Percentiles rank a stretch among this genome's conserved stretches.
phyloP scores from a whole-genome alignment of 2,329 filamentous ascomycete species.

The Scedosporium dehoogii region DNA sequence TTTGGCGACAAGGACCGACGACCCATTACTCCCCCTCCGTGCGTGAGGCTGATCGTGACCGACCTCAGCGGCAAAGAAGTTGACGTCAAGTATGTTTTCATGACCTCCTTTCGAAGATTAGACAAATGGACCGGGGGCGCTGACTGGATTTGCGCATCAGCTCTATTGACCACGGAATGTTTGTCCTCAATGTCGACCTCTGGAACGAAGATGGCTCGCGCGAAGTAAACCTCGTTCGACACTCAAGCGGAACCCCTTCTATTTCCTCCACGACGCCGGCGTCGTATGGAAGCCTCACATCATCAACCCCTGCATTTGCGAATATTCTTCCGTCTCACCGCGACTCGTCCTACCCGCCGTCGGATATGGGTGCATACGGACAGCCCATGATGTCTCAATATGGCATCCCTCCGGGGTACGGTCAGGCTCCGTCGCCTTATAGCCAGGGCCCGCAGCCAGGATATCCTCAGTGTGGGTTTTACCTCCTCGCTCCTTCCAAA shows the following conservation, averaged over 20 bases:
- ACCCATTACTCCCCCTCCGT: constrained; percentile 91
- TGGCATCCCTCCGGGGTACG: constrained; percentile 12
- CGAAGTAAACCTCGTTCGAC: constrained; percentile 57
- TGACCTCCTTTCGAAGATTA: not conserved
- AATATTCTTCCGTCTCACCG: constrained; percentile 27
- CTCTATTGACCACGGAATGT: constrained; percentile 28
- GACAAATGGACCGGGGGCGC: constrained; percentile 4
- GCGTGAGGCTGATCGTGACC: constrained; percentile 71
- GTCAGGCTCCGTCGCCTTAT: constrained; percentile 13
- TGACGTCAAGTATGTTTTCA: constrained; percentile 60
- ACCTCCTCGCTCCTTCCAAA: not conserved
- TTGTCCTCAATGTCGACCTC: constrained; percentile 56
- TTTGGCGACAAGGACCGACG: constrained; percentile 98
- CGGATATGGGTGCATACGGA: constrained; percentile 19
- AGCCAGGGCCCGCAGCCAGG: constrained; percentile 11
- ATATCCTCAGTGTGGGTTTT: constrained; percentile 22
- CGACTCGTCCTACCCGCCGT: constrained; percentile 22
- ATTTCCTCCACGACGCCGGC: constrained; percentile 68
- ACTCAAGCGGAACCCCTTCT: constrained; percentile 57
- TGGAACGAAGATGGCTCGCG: constrained; percentile 56
- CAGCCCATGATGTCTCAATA: constrained; percentile 13
- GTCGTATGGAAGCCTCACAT: constrained; percentile 16
- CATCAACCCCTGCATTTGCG: constrained; percentile 19
- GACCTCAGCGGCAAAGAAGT: constrained; percentile 71
- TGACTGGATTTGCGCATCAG: constrained; percentile 13